Evolutionary conservation across 164 flowering plant genomes (phyloP).

Genomic region (Brasenia schreberi): DNA sequence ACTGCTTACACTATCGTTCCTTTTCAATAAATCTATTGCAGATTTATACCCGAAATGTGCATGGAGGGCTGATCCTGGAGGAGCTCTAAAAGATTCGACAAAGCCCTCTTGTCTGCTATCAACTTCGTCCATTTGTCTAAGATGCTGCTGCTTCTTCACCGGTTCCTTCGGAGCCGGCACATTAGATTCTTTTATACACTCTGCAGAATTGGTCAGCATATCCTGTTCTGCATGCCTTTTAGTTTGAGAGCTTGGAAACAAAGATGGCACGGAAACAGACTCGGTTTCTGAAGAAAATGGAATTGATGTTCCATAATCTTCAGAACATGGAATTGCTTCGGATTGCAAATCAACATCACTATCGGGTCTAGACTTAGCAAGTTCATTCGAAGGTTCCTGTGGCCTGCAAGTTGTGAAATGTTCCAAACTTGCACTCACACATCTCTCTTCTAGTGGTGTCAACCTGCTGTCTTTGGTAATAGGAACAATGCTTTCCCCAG

Average conservation of each 20-base stretch:
- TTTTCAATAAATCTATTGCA: slow-evolving; percentile 26
- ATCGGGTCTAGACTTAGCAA: not conserved
- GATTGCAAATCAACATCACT: slow-evolving; percentile 8
- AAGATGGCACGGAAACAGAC: slow-evolving; percentile 9
- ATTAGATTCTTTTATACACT: slow-evolving; percentile 4
- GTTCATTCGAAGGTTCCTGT: not conserved
- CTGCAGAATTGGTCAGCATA: slow-evolving; percentile 6
- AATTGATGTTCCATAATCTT: slow-evolving; percentile 30
- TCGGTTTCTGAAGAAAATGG: slow-evolving; percentile 32
- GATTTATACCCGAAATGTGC: slow-evolving; percentile 74
- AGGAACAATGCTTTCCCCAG: slow-evolving; percentile 23
- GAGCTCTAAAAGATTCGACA: not conserved
- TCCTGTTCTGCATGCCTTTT: slow-evolving; percentile 7
- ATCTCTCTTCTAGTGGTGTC: not conserved
- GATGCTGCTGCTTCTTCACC: not conserved
- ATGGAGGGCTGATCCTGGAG: slow-evolving; percentile 45
- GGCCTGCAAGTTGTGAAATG: not conserved
- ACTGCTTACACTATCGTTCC: slow-evolving; percentile 1
- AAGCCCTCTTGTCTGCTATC: not conserved
- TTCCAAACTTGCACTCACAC: not conserved
- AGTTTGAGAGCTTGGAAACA: slow-evolving; percentile 1
- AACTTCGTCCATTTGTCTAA: not conserved
- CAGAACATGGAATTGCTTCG: slow-evolving; percentile 36
- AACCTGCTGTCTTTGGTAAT: slow-evolving; percentile 4
- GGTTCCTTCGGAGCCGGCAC: not conserved